These are phyloP conservation scores for Phascolomyces articulosus DNA, from an alignment of 371 early-diverging fungal species.

Conservation along the genomic window DNA sequence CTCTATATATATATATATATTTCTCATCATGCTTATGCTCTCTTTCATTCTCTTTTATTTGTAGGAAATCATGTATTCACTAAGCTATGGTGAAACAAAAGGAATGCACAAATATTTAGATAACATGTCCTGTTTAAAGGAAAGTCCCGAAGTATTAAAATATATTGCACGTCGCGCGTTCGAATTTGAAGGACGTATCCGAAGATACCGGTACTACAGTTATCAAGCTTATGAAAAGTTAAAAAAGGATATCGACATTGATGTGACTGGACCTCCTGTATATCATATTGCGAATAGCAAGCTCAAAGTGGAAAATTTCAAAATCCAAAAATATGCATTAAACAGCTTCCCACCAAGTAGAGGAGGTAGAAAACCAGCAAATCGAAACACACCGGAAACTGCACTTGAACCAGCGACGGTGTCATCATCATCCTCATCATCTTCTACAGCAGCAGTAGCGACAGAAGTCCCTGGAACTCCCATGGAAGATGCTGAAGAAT, in stretches of 20 bases:
- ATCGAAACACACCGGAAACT: too few species aligned
- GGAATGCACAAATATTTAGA: slow-evolving; percentile 26
- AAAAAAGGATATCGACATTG: slow-evolving; percentile 16
- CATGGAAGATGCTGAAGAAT: too few species aligned
- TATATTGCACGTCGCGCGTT: slow-evolving; percentile 25
- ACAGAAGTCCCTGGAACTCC: too few species aligned
- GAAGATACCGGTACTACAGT: slow-evolving; percentile 42
- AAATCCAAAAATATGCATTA: neutral
- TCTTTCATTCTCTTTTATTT: too few species aligned
- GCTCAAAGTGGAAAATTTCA: neutral
- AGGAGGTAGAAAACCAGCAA: too few species aligned
- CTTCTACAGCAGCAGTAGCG: too few species aligned
- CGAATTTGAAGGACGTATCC: slow-evolving; percentile 39
- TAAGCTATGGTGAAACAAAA: slow-evolving; percentile 20
- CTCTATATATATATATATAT: neutral
- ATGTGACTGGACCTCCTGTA: slow-evolving; percentile 11
- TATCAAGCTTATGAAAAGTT: slow-evolving; percentile 17
- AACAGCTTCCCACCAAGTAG: neutral
- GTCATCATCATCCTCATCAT: too few species aligned
- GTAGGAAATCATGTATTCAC: slow-evolving; percentile 17
- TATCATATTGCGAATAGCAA: neutral
- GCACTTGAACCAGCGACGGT: too few species aligned
- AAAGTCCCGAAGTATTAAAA: neutral
- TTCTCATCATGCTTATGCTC: neutral
- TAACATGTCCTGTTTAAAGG: neutral